Evolutionary conservation across 805 yeast genomes (phyloP), one percentile per base, ranked within the genome.

Genomic region (Lipomyces mesembrius): DNA sequence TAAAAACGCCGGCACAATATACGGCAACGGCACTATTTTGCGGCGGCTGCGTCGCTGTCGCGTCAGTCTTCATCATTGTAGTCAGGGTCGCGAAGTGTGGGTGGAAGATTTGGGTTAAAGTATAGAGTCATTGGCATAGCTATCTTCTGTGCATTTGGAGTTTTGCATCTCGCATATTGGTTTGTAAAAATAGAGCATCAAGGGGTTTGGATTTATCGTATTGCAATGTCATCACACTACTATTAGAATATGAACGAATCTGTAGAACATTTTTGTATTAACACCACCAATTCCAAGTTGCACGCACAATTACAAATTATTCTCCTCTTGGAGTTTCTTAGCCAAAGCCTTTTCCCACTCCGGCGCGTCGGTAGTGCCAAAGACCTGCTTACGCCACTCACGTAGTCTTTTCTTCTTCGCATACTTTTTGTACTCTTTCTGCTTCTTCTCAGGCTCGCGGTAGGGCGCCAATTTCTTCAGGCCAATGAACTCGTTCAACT

Each of bases 391-490:
- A 78, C 97, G 87, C 99, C 99, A 95, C 72, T 92, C 95, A 70
- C 89, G 85, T 67, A 95, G 79, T 73, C 94, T 84, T 78, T 85
- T 90, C 80, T 88, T 87, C 83, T 94, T 95, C 51, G 92, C 87
- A 65, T 85, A 90, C 80, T 91, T 91, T 76, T 96, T 84, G 78
- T 87, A 89, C 77, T 95, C 99, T 75, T 88, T 91, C 72, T 82
- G 79, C 70, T 87, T 83, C 70, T 83, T 82, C 66, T 90, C 96
- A 71, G 85, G 85, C 29, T 91, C 86, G 77, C 97, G 87, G 77
- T 91, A 95, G 35, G 98, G 94, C 0, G 98, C 98, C 72, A 95
- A 87, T 78, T 93, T 93, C 81, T 94, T 94, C 74, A 95, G 80
- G 27, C 97, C 95, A 65, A 92, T 88, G 74, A 83, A 92, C 64